phyloP scores from a whole-genome alignment of 2,329 filamentous ascomycete species.

The Scleromitrula shiraiana region DNA sequence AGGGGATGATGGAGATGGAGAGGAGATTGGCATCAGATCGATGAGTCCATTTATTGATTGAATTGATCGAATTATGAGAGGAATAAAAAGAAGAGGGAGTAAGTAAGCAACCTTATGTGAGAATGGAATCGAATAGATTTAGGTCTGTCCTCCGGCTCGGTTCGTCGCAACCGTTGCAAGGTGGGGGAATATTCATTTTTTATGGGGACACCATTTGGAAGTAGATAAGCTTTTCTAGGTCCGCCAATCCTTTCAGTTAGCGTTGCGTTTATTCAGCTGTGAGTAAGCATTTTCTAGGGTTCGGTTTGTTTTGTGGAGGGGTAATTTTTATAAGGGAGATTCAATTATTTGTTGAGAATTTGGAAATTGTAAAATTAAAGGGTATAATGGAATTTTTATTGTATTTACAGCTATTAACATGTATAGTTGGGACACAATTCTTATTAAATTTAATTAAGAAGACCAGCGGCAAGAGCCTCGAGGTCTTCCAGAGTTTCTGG shows the following conservation, averaged over 20 bases:
- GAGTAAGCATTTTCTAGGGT: not conserved
- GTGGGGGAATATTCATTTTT: not conserved
- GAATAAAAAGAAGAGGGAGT: not conserved
- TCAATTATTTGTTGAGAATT: not conserved
- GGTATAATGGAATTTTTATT: conserved; percentile 4
- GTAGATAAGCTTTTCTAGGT: no score
- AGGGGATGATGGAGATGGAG: no score
- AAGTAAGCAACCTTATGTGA: no score
- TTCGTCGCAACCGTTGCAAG: not conserved
- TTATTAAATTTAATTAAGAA: conserved; percentile 42
- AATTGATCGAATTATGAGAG: not conserved
- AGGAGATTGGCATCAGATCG: not conserved
- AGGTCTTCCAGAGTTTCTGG: conserved; percentile 74
- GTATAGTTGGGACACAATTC: no score
- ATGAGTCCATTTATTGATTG: not conserved
- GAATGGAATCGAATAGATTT: no score
- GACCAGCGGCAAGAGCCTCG: conserved; percentile 65
- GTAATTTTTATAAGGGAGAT: not conserved
- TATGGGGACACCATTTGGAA: not conserved
- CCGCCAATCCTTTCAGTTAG: no score
- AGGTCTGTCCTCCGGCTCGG: not conserved
- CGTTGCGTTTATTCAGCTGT: not conserved
- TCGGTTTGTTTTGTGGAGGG: not conserved
- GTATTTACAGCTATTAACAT: not conserved
- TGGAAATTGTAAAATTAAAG: not conserved